Conservation (phyloP, 2,329 filamentous ascomycete species). For the Talaromyces sp. region DNA sequence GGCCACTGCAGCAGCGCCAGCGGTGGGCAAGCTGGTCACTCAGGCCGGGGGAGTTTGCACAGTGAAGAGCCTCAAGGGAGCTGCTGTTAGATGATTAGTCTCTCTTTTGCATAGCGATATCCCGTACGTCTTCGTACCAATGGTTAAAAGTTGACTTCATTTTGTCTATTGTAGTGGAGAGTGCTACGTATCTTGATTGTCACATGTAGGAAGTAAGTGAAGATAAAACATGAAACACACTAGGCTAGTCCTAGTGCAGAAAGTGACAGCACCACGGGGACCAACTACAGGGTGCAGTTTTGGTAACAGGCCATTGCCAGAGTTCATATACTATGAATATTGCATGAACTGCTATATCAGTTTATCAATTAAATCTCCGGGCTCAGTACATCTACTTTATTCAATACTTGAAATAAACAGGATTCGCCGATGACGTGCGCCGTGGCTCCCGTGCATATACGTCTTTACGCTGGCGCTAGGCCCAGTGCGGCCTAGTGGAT, state of each 20-base stretch:
- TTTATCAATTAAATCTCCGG: neutral
- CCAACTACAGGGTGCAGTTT: neutral
- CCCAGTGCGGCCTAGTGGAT: neutral
- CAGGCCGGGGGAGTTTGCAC: conserved; percentile 75
- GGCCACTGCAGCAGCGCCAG: conserved; percentile 45
- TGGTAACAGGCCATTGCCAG: neutral
- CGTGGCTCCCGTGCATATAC: neutral
- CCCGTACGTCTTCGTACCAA: neutral
- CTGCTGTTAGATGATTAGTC: conserved; percentile 66
- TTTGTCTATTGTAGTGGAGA: neutral
- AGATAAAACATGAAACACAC: neutral
- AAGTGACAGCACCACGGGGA: neutral
- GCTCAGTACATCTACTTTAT: too few species aligned
- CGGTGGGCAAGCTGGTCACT: conserved; percentile 64
- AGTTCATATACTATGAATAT: neutral
- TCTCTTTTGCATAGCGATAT: neutral
- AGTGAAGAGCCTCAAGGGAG: conserved; percentile 74
- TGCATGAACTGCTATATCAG: too few species aligned
- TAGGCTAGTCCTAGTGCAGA: neutral
- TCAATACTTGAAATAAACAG: too few species aligned
- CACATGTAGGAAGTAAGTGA: neutral
- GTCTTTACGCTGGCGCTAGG: neutral
- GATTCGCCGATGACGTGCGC: neutral
- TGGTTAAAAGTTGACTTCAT: neutral
- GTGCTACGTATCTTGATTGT: neutral